These are phyloP conservation scores for Oryza glaberrima DNA, from an alignment of 176 grass and related monocot genomes.

Conservation along the genomic window DNA sequence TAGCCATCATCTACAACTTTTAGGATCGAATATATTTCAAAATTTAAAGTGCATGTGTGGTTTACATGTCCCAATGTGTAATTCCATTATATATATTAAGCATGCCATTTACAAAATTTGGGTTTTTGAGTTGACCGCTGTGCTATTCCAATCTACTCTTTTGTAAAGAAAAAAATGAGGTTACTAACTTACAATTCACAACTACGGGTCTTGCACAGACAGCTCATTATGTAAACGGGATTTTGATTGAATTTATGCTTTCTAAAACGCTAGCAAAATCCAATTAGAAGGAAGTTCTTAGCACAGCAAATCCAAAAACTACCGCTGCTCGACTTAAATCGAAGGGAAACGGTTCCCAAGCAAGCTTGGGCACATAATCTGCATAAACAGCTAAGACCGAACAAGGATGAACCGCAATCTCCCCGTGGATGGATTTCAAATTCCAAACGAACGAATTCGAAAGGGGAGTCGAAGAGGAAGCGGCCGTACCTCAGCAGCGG, in stretches of 20 bases:
- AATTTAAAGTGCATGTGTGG: background rate
- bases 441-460: background rate
- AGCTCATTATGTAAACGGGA: background rate
- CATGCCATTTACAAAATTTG: background rate
- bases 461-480: background rate
- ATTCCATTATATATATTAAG: constrained; percentile 17
- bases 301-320: background rate
- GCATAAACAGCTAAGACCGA: too few species aligned
- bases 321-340: background rate
- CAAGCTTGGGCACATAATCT: too few species aligned
- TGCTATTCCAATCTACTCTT: background rate
- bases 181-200: background rate
- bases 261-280: background rate
- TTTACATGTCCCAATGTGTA: background rate
- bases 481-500: background rate
- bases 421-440: background rate
- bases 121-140: background rate
- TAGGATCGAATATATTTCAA: background rate
- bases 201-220: background rate
- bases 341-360: too few species aligned
- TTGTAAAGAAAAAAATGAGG: background rate
- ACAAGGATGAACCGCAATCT: background rate
- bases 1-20: constrained; percentile 29
- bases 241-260: background rate
- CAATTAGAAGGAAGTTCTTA: background rate